Evolutionary conservation across 495 filamentous ascomycete genomes (phyloP).

Genomic region (Poronia punctata): DNA sequence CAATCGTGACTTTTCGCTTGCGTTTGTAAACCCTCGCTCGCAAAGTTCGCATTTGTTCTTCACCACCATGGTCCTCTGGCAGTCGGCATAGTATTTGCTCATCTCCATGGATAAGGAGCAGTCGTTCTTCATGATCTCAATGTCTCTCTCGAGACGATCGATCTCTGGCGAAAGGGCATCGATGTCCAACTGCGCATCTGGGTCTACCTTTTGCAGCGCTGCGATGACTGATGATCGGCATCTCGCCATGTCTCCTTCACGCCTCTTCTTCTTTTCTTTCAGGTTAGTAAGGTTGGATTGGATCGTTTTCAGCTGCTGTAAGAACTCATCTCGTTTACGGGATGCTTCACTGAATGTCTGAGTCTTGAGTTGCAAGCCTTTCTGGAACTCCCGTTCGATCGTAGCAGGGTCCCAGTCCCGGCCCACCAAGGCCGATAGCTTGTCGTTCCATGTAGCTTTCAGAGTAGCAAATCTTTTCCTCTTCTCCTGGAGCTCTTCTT

Average conservation of each 20-base stretch:
- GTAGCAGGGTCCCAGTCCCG: conserved; percentile 59
- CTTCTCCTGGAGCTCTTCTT: conserved; percentile 65
- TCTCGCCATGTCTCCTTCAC: conserved; percentile 54
- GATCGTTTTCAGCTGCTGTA: conserved; percentile 67
- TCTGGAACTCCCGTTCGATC: conserved; percentile 67
- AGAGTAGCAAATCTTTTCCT: conserved; percentile 69
- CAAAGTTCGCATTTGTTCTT: conserved; percentile 68
- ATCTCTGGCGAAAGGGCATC: conserved; percentile 38
- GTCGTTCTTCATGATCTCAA: conserved; percentile 57
- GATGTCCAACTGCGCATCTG: conserved; percentile 23
- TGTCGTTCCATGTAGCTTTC: conserved; percentile 62
- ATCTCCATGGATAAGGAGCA: conserved; percentile 54
- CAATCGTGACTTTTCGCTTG: conserved; percentile 47
- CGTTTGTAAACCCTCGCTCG: conserved; percentile 51
- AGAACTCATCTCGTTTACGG: conserved; percentile 58
- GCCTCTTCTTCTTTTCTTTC: conserved; percentile 54
- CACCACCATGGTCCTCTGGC: conserved; percentile 49
- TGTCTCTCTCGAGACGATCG: conserved; percentile 46
- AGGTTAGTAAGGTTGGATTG: conserved; percentile 67
- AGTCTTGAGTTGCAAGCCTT: conserved; percentile 49
- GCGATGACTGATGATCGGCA: conserved; percentile 43
- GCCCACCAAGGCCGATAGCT: conserved; percentile 56
- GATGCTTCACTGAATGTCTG: conserved; percentile 51
- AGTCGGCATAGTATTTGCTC: conserved; percentile 56
- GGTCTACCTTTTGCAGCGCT: conserved; percentile 32